Evolutionary conservation across 768 basidiomycete species (phyloP).

Genomic region (Amanita inopinata): DNA sequence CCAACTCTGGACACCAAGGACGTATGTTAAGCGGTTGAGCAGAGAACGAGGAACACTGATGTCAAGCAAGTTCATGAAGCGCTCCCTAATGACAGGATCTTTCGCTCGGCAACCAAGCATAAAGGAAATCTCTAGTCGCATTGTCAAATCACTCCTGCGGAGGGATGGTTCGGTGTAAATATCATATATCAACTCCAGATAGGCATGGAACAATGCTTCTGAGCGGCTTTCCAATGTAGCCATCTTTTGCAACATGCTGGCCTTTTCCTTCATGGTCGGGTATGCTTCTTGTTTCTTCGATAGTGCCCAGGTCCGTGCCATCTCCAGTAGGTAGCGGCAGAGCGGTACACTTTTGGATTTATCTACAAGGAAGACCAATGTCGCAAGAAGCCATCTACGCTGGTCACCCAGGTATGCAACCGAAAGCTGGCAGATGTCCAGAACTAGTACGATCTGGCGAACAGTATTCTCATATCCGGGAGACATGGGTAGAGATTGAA

Average conservation of each 20-base stretch:
- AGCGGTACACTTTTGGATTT: slow-evolving; percentile 76
- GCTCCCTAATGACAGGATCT: slow-evolving; percentile 67
- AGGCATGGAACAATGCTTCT: slow-evolving; percentile 72
- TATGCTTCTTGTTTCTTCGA: slow-evolving; percentile 66
- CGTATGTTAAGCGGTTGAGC: slow-evolving; percentile 74
- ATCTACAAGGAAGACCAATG: slow-evolving; percentile 74
- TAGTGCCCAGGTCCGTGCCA: slow-evolving; percentile 86
- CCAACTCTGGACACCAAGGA: slow-evolving; percentile 92
- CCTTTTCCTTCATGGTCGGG: slow-evolving; percentile 94
- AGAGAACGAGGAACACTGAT: slow-evolving; percentile 79
- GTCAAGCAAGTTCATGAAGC: slow-evolving; percentile 87
- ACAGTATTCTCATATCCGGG: slow-evolving; percentile 49
- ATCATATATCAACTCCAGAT: slow-evolving; percentile 83
- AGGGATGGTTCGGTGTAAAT: slow-evolving; percentile 85
- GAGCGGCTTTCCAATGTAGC: slow-evolving; percentile 68
- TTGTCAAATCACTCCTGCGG: slow-evolving; percentile 88
- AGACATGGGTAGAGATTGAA: slow-evolving; percentile 40
- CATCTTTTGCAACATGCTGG: slow-evolving; percentile 84
- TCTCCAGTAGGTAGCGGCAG: slow-evolving; percentile 77
- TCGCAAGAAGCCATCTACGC: slow-evolving; percentile 68
- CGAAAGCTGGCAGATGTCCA: slow-evolving; percentile 78
- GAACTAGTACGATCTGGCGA: slow-evolving; percentile 61
- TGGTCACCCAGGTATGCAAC: slow-evolving; percentile 83
- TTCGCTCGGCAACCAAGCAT: slow-evolving; percentile 82
- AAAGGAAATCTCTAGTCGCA: slow-evolving; percentile 88